These are phyloP conservation scores for Mycena indigotica DNA, from an alignment of 768 basidiomycete genomes.

Conservation along the genomic window DNA sequence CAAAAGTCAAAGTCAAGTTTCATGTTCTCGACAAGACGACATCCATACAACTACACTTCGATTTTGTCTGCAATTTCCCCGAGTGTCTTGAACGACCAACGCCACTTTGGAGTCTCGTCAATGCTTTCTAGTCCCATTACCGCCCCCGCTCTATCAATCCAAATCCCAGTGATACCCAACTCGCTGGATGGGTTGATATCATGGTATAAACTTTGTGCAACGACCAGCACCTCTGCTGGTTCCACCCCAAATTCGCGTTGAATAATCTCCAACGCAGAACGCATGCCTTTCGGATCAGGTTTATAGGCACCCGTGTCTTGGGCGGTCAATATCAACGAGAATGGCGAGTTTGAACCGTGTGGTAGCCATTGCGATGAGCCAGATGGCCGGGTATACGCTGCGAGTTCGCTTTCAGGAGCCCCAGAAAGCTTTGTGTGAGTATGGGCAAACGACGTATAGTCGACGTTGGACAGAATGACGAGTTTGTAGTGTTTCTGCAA, in stretches of 20 bases:
- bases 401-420: conserved; percentile 30
- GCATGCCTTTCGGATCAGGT: conserved; percentile 59
- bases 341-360: conserved; percentile 54
- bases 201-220: conserved; percentile 68
- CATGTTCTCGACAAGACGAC: too few relatives aligned
- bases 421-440: conserved; percentile 60
- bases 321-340: conserved; percentile 69
- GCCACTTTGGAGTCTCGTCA: conserved; percentile 37
- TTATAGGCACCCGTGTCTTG: conserved; percentile 77
- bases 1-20: too few relatives aligned
- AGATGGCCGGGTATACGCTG: conserved; percentile 35
- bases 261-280: conserved; percentile 48
- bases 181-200: conserved; percentile 65
- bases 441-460: conserved; percentile 59
- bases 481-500: conserved; percentile 69
- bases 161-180: conserved; percentile 60
- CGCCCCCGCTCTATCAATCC: conserved; percentile 63
- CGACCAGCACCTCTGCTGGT: conserved; percentile 57
- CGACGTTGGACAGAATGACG: conserved; percentile 77
- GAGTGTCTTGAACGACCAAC: conserved; percentile 60
- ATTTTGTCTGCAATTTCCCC: conserved; percentile 64
- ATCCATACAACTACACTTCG: too few relatives aligned
- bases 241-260: conserved; percentile 41
- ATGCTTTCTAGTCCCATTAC: conserved; percentile 43
- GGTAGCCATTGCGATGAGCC: conserved; percentile 47